Percentiles rank a stretch among this genome's conserved stretches.
These are phyloP conservation scores for Mediolabrus comicus DNA, from an alignment of 108 stramenopile genomes.

Conservation along the genomic window DNA sequence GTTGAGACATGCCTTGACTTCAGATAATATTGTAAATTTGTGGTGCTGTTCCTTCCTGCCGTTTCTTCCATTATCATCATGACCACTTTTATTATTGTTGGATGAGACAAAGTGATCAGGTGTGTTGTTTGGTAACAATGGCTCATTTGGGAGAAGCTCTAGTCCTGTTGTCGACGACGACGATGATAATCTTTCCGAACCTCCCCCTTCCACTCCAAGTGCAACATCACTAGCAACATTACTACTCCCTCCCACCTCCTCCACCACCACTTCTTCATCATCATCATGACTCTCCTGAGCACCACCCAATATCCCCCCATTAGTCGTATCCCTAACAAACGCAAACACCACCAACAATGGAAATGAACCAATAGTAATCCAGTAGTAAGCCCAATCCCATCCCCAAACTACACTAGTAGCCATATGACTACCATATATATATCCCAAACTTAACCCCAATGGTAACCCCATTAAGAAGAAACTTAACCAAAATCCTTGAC, in stretches of 20 bases:
- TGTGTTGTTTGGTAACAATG: neutral
- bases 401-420: constrained; percentile 26
- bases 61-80: neutral
- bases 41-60: neutral
- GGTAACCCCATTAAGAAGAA: constrained; percentile 41
- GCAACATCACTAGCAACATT: neutral
- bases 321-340: constrained; percentile 37
- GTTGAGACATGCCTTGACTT: constrained; percentile 42
- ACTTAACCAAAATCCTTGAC: constrained; percentile 39
- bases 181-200: neutral
- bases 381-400: constrained; percentile 48
- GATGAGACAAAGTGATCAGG: neutral
- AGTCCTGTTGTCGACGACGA: neutral
- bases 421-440: constrained; percentile 46
- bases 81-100: neutral
- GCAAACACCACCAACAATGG: constrained; percentile 34
- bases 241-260: neutral
- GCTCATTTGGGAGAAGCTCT: neutral
- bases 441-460: constrained; percentile 41
- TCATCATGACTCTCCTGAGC: constrained; percentile 13
- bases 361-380: constrained; percentile 20
- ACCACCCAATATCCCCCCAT: constrained; percentile 41
- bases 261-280: neutral
- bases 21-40: constrained; percentile 41
- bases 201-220: neutral